Conservation (phyloP, 805 yeast species). For the Ogataea dorogensis region DNA sequence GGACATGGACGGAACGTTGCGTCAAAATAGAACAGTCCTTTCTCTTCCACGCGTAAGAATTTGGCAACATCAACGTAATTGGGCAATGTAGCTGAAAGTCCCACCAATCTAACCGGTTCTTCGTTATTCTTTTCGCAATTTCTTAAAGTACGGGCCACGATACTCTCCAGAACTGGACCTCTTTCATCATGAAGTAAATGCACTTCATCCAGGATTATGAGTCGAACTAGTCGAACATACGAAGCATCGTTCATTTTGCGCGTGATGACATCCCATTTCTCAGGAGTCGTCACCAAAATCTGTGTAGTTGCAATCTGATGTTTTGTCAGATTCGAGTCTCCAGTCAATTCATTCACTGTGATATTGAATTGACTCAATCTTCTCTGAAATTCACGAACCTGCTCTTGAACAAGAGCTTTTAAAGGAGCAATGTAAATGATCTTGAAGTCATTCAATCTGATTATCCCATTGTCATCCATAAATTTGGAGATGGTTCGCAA, state of each 20-base stretch:
- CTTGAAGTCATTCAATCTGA: conserved; percentile 59
- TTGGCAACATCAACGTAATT: conserved; percentile 83
- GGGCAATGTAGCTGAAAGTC: conserved; percentile 90
- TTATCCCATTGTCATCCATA: conserved; percentile 47
- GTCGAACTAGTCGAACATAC: conserved; percentile 59
- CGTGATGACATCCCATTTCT: conserved; percentile 95
- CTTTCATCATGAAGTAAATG: conserved; percentile 91
- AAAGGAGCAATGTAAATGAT: conserved; percentile 90
- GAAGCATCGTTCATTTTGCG: conserved; percentile 72
- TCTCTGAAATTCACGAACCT: conserved; percentile 79
- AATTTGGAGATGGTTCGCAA: conserved; percentile 58
- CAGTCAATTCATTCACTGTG: conserved; percentile 82
- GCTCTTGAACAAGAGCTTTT: conserved; percentile 94
- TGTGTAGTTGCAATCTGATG: conserved; percentile 78
- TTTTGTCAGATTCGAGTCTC: conserved; percentile 77
- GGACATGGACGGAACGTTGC: conserved; percentile 90
- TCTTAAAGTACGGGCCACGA: conserved; percentile 72
- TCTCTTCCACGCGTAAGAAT: conserved; percentile 64
- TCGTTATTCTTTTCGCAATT: conserved; percentile 42
- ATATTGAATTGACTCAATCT: conserved; percentile 64
- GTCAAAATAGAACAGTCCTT: conserved; percentile 79
- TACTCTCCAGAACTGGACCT: conserved; percentile 91
- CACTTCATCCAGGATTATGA: conserved; percentile 86
- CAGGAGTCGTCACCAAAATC: conserved; percentile 89
- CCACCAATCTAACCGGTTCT: conserved; percentile 63